Evolutionary conservation across 2,329 filamentous ascomycete species (phyloP).

Genomic region (Decorospora gaudefroyi): DNA sequence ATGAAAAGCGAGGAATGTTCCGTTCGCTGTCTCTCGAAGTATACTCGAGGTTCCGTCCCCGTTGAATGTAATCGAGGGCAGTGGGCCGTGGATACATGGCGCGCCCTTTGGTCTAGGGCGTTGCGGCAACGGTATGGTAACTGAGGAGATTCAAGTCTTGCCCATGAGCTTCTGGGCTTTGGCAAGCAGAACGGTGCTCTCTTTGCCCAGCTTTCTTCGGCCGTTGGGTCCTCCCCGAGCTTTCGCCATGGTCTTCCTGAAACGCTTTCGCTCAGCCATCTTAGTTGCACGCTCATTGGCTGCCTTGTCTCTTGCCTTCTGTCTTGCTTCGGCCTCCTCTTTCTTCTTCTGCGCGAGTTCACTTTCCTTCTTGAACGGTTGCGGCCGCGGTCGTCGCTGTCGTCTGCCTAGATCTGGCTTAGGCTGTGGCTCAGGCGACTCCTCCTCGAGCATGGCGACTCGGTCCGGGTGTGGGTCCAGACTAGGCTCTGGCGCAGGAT

Average conservation of each 20-base stretch:
- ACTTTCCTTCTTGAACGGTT: constrained; percentile 52
- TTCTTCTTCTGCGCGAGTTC: constrained; percentile 58
- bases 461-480: constrained; percentile 65
- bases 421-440: constrained; percentile 26
- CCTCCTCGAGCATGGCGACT: constrained; percentile 61
- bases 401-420: constrained; percentile 22
- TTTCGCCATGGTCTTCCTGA: constrained; percentile 67
- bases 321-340: constrained; percentile 66
- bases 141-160: constrained; percentile 26
- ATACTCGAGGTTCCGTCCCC: too few species aligned
- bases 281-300: constrained; percentile 60
- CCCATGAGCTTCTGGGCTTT: constrained; percentile 74
- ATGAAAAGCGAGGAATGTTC: too few species aligned
- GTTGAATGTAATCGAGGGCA: too few species aligned
- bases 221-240: constrained; percentile 68
- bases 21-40: too few species aligned
- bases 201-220: constrained; percentile 77
- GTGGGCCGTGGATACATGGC: background rate
- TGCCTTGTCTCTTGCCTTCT: constrained; percentile 64
- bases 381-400: constrained; percentile 35
- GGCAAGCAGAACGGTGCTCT: constrained; percentile 76
- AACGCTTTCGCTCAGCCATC: constrained; percentile 69
- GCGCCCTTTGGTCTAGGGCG: background rate
- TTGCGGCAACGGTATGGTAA: background rate
- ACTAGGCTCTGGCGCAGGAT: constrained; percentile 40